phyloP scores from a whole-genome alignment of 106 monocot genomes.

The Acanthochlamys bracteata region DNA sequence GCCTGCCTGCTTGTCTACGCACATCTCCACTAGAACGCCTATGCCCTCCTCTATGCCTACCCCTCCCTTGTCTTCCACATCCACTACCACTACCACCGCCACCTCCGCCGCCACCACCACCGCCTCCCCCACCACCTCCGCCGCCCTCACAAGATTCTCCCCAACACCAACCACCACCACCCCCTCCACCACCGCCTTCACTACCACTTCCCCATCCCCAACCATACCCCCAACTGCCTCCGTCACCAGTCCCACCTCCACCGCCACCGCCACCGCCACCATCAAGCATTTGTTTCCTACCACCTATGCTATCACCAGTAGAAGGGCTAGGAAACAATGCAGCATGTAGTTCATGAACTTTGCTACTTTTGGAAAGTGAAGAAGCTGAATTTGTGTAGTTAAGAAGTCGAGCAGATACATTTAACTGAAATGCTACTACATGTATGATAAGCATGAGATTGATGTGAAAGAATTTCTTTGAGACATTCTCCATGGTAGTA shows the following conservation, averaged over 20 bases:
- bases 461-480: not conserved
- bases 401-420: not conserved
- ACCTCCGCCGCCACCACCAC: conserved; percentile 7
- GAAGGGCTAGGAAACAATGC: not conserved
- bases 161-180: conserved; percentile 9
- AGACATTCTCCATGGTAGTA: not conserved
- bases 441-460: not conserved
- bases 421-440: too few species aligned
- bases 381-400: not conserved
- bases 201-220: conserved; percentile 6
- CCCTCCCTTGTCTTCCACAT: not conserved
- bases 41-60: not conserved
- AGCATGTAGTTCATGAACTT: not conserved
- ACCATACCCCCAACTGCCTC: conserved; percentile 4
- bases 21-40: not conserved
- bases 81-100: conserved; percentile 9
- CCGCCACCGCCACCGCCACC: conserved; percentile 10
- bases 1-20: conserved; percentile 9
- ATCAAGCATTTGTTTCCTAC: not conserved
- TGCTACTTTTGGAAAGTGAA: not conserved
- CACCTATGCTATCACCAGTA: not conserved
- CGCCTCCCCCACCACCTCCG: conserved; percentile 15
- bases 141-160: conserved; percentile 7
- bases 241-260: conserved; percentile 13
- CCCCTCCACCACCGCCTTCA: conserved; percentile 15